These are phyloP conservation scores for Leccinum fibrillosum DNA, from an alignment of 768 basidiomycete species.

Conservation along the genomic window DNA sequence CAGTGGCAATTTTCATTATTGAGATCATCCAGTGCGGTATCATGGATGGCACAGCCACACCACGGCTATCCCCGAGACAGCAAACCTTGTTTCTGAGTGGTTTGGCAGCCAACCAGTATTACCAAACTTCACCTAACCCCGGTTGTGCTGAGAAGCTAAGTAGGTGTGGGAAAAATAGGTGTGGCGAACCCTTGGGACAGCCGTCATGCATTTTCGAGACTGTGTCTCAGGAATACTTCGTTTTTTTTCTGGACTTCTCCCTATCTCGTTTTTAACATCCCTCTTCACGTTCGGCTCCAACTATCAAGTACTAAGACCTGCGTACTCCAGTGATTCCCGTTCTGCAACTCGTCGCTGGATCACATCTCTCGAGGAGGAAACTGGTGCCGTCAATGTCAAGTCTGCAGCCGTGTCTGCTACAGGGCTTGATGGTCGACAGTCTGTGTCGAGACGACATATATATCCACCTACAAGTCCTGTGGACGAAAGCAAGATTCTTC, in stretches of 20 bases:
- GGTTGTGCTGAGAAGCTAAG: no score
- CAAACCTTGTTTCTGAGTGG: no score
- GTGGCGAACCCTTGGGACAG: no score
- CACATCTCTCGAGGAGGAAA: conserved; percentile 79
- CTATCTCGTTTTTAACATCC: conserved; percentile 62
- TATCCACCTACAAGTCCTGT: conserved; percentile 26
- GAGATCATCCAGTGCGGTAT: no score
- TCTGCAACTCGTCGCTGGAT: conserved; percentile 74
- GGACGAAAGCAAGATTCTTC: conserved; percentile 52
- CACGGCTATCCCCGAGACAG: no score
- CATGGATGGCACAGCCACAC: no score
- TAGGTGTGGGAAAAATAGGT: no score
- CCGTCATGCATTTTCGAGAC: neutral
- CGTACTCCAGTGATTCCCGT: conserved; percentile 36
- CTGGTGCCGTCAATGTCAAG: conserved; percentile 65
- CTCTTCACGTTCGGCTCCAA: conserved; percentile 43
- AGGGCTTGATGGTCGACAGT: conserved; percentile 43
- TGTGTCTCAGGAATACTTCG: conserved; percentile 53
- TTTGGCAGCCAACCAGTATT: no score
- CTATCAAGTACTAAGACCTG: conserved; percentile 39
- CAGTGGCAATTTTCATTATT: no score
- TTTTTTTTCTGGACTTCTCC: conserved; percentile 63
- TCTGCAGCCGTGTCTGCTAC: conserved; percentile 34
- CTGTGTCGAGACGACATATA: conserved; percentile 35
- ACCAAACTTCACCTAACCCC: no score